phyloP scores from a whole-genome alignment of 208 protist species.

The Wallacemonas sp. region DNA sequence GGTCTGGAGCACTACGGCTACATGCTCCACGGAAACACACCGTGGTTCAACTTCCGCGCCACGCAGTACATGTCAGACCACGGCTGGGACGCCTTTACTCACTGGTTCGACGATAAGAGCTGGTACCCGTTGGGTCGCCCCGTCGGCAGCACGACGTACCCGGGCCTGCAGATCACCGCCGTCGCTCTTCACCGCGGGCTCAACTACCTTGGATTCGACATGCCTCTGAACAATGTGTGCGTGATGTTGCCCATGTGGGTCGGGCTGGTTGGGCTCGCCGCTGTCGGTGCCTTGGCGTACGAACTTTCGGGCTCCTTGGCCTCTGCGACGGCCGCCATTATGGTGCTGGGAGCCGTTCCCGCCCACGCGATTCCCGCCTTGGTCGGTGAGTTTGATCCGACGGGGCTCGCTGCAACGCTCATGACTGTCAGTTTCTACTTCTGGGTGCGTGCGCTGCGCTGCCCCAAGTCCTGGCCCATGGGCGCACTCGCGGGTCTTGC shows the following conservation, averaged over 20 bases:
- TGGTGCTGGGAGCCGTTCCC: conserved; percentile 54
- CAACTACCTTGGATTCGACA: conserved; percentile 56
- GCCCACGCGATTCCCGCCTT: conserved; percentile 97
- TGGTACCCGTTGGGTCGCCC: conserved; percentile 98
- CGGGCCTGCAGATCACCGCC: conserved; percentile 97
- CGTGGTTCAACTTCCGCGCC: too few species aligned
- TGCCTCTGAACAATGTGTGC: conserved; percentile 97
- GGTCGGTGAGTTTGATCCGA: conserved; percentile 99
- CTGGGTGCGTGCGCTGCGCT: conserved; percentile 80
- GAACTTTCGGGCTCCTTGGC: conserved; percentile 84
- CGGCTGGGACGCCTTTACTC: too few species aligned
- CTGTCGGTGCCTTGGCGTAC: conserved; percentile 82
- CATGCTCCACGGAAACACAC: conserved; percentile 94
- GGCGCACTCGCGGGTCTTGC: conserved; percentile 54
- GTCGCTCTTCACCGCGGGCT: conserved; percentile 90
- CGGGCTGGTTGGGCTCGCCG: conserved; percentile 87
- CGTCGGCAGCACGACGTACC: conserved; percentile 98
- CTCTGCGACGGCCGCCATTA: too few species aligned
- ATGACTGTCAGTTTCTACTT: conserved; percentile 95
- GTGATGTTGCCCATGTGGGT: conserved; percentile 95
- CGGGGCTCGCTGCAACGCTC: conserved; percentile 97
- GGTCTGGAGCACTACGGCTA: conserved; percentile 78
- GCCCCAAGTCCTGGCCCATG: conserved; percentile 43
- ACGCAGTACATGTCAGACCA: too few species aligned
- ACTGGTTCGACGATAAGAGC: conserved; percentile 98